Conservation (phyloP, 768 basidiomycete genomes). For the Boletus huronensis region DNA sequence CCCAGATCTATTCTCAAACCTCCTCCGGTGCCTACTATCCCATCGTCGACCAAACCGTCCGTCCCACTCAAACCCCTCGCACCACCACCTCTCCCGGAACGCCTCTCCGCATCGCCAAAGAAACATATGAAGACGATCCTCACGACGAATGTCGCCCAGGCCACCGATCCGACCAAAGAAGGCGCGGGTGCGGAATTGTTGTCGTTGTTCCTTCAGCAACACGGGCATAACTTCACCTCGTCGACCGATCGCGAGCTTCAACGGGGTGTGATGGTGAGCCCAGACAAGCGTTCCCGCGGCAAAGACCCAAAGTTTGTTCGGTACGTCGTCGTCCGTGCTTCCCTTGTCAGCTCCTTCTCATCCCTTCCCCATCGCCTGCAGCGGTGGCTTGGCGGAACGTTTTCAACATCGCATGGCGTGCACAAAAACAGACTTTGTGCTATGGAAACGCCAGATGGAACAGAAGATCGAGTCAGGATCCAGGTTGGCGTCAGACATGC, state of each 20-base stretch:
- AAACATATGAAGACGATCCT: conserved; percentile 48
- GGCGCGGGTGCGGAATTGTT: conserved; percentile 48
- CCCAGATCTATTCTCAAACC: conserved; percentile 28
- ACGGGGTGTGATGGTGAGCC: conserved; percentile 57
- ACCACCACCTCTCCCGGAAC: conserved; percentile 29
- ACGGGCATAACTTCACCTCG: conserved; percentile 36
- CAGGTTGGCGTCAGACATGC: conserved; percentile 38
- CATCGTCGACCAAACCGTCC: conserved; percentile 8
- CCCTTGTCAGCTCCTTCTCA: neutral
- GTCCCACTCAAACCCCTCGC: conserved; percentile 23
- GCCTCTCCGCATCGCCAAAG: conserved; percentile 19
- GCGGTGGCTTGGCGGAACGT: conserved; percentile 56
- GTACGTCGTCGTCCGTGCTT: conserved; percentile 31
- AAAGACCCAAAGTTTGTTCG: conserved; percentile 45
- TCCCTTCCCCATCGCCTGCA: conserved; percentile 18
- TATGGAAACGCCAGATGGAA: conserved; percentile 54
- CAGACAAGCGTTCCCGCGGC: conserved; percentile 47
- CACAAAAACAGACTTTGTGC: conserved; percentile 41
- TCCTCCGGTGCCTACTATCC: conserved; percentile 24
- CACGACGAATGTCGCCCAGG: conserved; percentile 49
- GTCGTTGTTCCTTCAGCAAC: conserved; percentile 50
- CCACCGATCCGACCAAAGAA: conserved; percentile 52
- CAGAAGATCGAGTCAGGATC: conserved; percentile 31
- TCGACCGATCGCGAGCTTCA: conserved; percentile 36
- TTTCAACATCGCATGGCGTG: conserved; percentile 43